Base-by-base conservation (phyloP, 106 monocot genomes). In the Acanthochlamys bracteata region DNA sequence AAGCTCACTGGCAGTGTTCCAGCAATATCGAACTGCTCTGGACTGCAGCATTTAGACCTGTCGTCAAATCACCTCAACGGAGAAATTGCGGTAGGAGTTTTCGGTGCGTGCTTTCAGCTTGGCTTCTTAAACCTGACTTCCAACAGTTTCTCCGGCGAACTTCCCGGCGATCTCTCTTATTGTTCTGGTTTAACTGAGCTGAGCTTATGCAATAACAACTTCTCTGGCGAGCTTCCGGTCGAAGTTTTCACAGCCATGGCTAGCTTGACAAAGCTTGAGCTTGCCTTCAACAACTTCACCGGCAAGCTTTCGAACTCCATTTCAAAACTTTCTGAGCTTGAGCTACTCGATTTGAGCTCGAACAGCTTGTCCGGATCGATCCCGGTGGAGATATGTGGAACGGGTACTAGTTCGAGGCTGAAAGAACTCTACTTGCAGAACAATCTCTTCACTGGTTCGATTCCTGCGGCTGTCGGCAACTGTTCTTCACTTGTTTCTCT, bases 371-470 rank as follows among this genome's bases (percentile, higher is more conserved):
- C 73, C 2, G 85, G 93, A 1, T 60, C 69, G 14, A 79, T 93
- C 58, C 89, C 88, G 0, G 6, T 49, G 9, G 62, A 61, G 23
- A 69, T 90, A 20, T 81, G 86, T 60, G 57, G 24, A 24, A 57
- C 33, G 10, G 63, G 10, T 17, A 59, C 43, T 53, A 47, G 58
- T 54, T 59, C 49, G 10, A 49, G 17, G 17, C 49, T 86, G 19
- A 66, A 61, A 20, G 78, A 85, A 79, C 71, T 93, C 19, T 93
- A 82, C 55, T 61, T 93, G 4, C 93, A 88, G 77, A 85, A 83
- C 78, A 93, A 93, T 43, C 63, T 59, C 57, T 73, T 93, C 68
- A 51, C 73, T 20, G 84, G 84, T 0, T 0, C n/a, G 41, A 76
- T 93, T 27, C 84, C 85, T 0, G 24, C 64, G 11, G 72, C 80